Evolutionary conservation across 352 stramenopile species (phyloP).

Genomic region (Plasmopara muralis): DNA sequence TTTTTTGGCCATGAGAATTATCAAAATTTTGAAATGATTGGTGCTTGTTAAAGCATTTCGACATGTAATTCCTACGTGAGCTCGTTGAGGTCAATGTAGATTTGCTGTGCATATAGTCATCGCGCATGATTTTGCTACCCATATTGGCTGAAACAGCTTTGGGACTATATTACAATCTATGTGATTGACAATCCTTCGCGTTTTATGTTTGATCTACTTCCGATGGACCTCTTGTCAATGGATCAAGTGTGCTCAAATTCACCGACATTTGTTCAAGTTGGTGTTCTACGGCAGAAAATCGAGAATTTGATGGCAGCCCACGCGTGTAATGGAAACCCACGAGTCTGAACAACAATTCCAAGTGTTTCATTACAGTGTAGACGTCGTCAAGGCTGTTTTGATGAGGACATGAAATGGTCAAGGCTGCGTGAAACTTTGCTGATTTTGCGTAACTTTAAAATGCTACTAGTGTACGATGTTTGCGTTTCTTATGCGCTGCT

Average conservation of each 20-base stretch:
- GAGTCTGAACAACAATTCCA: not conserved
- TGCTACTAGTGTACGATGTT: not conserved
- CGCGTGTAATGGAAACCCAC: not conserved
- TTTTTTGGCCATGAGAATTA: conserved; percentile 34
- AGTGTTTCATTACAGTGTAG: conserved; percentile 7
- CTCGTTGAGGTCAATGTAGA: conserved; percentile 2
- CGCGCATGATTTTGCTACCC: conserved; percentile 9
- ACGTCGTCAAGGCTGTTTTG: not conserved
- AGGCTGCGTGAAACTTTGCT: conserved; percentile 26
- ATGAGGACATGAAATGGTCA: conserved; percentile 18
- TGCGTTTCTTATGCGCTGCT: conserved; percentile 13
- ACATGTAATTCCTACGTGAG: conserved; percentile 8
- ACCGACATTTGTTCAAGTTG: conserved; percentile 7
- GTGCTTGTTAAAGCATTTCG: not conserved
- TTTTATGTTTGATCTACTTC: no score
- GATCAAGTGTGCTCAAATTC: no score
- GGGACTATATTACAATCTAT: no score
- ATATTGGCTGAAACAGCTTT: no score
- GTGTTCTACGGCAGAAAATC: conserved; percentile 11
- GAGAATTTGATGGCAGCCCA: conserved; percentile 3
- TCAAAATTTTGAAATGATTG: conserved; percentile 25
- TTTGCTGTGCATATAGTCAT: not conserved
- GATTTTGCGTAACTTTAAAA: not conserved
- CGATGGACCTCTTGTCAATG: no score
- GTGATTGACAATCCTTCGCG: no score